Conservation (phyloP, 2,329 filamentous ascomycete genomes). For the Hypocrella siamensis region DNA sequence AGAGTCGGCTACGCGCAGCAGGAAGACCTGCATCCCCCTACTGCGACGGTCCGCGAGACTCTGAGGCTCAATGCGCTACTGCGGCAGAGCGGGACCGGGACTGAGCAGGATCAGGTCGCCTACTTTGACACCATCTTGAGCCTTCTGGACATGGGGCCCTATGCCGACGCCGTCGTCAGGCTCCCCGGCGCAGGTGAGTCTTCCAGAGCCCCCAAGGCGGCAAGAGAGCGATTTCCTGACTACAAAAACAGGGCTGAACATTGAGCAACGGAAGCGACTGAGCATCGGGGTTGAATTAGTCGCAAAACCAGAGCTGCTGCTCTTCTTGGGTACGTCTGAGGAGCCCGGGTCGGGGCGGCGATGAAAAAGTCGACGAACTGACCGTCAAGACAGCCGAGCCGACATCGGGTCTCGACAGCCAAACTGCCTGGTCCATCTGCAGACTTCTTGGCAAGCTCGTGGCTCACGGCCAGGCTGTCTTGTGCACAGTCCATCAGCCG, state of each 20-base stretch:
- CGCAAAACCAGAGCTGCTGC: conserved; percentile 23
- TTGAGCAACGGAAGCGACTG: conserved; percentile 34
- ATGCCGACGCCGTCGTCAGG: conserved; percentile 36
- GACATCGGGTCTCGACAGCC: conserved; percentile 37
- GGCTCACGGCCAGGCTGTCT: conserved; percentile 27
- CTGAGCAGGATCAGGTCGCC: conserved; percentile 11
- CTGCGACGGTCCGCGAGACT: conserved; percentile 30
- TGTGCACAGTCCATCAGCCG: conserved; percentile 37
- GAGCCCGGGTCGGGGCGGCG: too few relatives aligned
- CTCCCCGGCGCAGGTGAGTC: conserved; percentile 21
- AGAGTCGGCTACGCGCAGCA: conserved; percentile 61
- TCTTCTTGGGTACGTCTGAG: conserved; percentile 24
- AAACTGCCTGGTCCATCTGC: conserved; percentile 57
- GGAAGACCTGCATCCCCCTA: conserved; percentile 33
- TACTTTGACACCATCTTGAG: conserved; percentile 11
- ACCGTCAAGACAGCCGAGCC: conserved; percentile 25
- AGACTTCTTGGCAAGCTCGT: conserved; percentile 54
- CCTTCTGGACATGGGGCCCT: conserved; percentile 31
- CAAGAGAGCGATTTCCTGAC: neutral
- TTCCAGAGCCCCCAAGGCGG: neutral
- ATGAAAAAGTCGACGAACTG: neutral
- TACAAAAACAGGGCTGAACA: conserved; percentile 17
- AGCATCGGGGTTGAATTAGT: conserved; percentile 34
- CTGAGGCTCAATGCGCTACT: conserved; percentile 25
- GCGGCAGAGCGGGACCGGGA: conserved; percentile 16